Evolutionary conservation across 495 filamentous ascomycete genomes (phyloP).

Genomic region (Penicillium paradoxum): DNA sequence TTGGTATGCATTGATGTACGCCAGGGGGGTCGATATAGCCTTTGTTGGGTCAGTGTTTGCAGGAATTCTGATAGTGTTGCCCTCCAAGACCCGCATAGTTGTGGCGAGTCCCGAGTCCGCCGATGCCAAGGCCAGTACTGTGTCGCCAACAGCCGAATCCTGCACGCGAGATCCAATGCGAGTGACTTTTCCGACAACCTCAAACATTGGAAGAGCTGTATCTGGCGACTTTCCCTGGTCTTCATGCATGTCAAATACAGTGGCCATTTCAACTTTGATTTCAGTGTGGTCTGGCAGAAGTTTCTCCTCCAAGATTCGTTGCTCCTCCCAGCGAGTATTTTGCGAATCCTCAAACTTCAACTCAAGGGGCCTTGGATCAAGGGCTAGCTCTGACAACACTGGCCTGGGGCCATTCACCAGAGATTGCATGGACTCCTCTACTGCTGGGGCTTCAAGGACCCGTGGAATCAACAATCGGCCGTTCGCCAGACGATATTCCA

Average conservation of each 20-base stretch:
- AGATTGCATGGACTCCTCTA: slow-evolving; percentile 23
- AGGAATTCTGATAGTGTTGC: slow-evolving; percentile 14
- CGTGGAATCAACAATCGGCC: slow-evolving; percentile 19
- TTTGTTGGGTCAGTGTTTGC: slow-evolving; percentile 6
- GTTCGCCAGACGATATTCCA: slow-evolving; percentile 16
- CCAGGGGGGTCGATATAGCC: slow-evolving; percentile 15
- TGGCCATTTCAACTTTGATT: slow-evolving; percentile 16
- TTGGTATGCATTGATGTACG: slow-evolving; percentile 16
- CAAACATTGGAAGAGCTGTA: slow-evolving; percentile 13
- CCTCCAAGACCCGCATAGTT: slow-evolving; percentile 9
- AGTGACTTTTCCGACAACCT: slow-evolving; percentile 13
- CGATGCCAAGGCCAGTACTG: slow-evolving; percentile 12
- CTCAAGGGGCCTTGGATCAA: slow-evolving; percentile 11
- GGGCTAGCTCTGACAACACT: slow-evolving; percentile 1
- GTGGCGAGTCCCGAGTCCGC: slow-evolving; percentile 9
- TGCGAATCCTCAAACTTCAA: slow-evolving; percentile 11
- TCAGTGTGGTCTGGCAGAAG: slow-evolving; percentile 13
- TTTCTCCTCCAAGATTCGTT: background rate
- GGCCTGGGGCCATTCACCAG: slow-evolving; percentile 18
- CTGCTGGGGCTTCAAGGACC: slow-evolving; percentile 9
- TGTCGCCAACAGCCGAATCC: slow-evolving; percentile 15
- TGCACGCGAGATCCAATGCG: slow-evolving; percentile 14
- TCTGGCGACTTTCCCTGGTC: slow-evolving; percentile 9
- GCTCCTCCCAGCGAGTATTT: slow-evolving; percentile 14
- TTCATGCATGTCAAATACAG: slow-evolving; percentile 10